phyloP scores from a whole-genome alignment of 306 rosid genomes.

The Corylus americana region DNA sequence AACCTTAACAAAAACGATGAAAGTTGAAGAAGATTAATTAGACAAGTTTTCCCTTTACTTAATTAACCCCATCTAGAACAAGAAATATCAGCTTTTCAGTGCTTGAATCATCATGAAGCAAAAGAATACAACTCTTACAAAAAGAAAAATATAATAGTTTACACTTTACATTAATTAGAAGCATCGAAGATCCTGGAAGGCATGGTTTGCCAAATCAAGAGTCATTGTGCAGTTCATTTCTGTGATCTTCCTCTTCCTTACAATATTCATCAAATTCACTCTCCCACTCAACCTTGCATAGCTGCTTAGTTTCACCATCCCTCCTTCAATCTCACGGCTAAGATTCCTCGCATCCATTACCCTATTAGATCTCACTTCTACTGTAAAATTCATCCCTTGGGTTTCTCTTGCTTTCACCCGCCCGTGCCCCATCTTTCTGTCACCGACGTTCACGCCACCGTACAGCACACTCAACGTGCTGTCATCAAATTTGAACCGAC shows the following conservation, averaged over 20 bases:
- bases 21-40: too few species aligned
- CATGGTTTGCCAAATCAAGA: slow-evolving; percentile 43
- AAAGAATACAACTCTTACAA: neutral
- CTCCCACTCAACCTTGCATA: slow-evolving; percentile 43
- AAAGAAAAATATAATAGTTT: too few species aligned
- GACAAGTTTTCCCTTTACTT: too few species aligned
- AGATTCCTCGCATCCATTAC: slow-evolving; percentile 23
- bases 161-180: neutral
- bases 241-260: slow-evolving; percentile 32
- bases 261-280: slow-evolving; percentile 40
- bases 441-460: slow-evolving; percentile 32
- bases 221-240: slow-evolving; percentile 50
- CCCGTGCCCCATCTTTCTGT: slow-evolving; percentile 11
- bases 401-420: slow-evolving; percentile 32
- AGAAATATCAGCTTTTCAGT: neutral
- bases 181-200: slow-evolving; percentile 44
- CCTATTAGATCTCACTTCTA: slow-evolving; percentile 32
- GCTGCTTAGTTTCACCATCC: slow-evolving; percentile 47
- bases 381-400: slow-evolving; percentile 14
- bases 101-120: neutral
- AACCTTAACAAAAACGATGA: too few species aligned
- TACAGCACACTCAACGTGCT: slow-evolving; percentile 32
- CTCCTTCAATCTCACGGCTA: slow-evolving; percentile 28
- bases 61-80: too few species aligned
- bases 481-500: slow-evolving; percentile 39